Evolutionary conservation across 495 filamentous ascomycete species (phyloP), one percentile per base, ranked within the genome.

Genomic region (Podospora australis): DNA sequence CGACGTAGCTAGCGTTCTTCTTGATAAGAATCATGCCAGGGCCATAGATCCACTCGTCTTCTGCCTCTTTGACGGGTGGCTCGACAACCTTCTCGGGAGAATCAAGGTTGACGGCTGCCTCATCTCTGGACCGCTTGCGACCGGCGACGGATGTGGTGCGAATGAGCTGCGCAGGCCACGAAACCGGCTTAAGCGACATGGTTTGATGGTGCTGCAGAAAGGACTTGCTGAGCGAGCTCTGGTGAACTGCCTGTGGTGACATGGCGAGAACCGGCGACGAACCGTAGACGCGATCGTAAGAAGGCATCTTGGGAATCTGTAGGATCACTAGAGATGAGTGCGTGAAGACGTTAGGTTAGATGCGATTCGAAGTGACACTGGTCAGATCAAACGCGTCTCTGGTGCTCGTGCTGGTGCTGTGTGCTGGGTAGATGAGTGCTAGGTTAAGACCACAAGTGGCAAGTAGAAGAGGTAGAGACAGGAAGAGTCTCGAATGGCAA

Each of bases 11-110:
- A 24, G 75, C 77, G 16, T 60, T 55, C 10, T 84, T 83, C 57
- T 87, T 87, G 64, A 88, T 75, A 49, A 88, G 75, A 2, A 78
- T 78, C 83, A 89, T 90, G 39, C 85, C 86, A 43, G 82, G 80
- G 49, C 84, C 86, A 57, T 86, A 86, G 50, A 70, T 52, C 74
- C 73, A 81, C 53, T 71, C 76, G 48, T 73, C 72, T 60, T 75
- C 78, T 34, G 71, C 62, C 56, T 79, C 75, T 25, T 69, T 63
- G 53, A 62, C 58, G 26, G 65, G 64, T 34, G 71, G 49, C 42
- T 70, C 67, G 46, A 69, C 63, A 39, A 69, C 60, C 46, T 66
- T 67, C 21, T 64, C 53, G 21, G 78, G 73, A 19, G 77, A 69
- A 42, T 80, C 76, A 42, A 79, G 73, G 46, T 78, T 77, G 44